Conservation (phyloP, 805 yeast species). For the Candida schatavii region DNA sequence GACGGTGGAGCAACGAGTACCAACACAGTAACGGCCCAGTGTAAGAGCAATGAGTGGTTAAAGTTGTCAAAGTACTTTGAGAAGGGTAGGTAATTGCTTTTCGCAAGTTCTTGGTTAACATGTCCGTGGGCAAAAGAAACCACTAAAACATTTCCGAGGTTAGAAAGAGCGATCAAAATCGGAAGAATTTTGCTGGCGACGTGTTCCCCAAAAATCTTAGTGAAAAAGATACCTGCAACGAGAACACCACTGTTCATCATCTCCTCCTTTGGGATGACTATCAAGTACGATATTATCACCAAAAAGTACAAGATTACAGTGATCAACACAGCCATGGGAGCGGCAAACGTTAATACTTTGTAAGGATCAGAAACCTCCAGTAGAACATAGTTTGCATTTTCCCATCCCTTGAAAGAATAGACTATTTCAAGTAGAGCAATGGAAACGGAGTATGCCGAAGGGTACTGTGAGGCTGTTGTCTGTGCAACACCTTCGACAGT, state of each 20-base stretch:
- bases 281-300: constrained; percentile 57
- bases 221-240: constrained; percentile 61
- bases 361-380: constrained; percentile 57
- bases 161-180: constrained; percentile 56
- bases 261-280: constrained; percentile 49
- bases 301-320: constrained; percentile 54
- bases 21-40: constrained; percentile 54
- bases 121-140: constrained; percentile 61
- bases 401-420: constrained; percentile 70
- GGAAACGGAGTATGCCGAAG: constrained; percentile 43
- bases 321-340: constrained; percentile 53
- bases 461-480: background rate
- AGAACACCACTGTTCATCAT: constrained; percentile 55
- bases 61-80: constrained; percentile 43
- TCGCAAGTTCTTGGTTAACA: constrained; percentile 57
- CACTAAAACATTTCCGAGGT: constrained; percentile 62
- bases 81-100: constrained; percentile 50
- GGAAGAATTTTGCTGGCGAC: constrained; percentile 50
- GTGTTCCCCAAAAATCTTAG: constrained; percentile 55
- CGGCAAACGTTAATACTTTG: constrained; percentile 56
- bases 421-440: constrained; percentile 59
- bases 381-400: constrained; percentile 62
- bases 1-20: constrained; percentile 59
- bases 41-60: constrained; percentile 47
- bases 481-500: constrained; percentile 16